phyloP scores from a whole-genome alignment of 306 rosid species.

The Ormosia semicastrata region DNA sequence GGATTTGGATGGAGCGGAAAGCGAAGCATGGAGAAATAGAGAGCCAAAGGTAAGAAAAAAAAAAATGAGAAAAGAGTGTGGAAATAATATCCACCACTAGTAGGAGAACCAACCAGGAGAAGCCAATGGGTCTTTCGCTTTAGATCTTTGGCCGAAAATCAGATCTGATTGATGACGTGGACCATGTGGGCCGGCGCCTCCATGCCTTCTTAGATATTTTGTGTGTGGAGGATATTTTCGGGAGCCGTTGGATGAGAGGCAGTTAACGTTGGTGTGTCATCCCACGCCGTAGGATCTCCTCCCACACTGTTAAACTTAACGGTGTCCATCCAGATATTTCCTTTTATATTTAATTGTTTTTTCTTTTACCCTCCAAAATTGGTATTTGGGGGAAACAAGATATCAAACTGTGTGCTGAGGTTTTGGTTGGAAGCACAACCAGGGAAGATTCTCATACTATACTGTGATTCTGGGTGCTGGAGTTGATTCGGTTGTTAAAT shows the following conservation, averaged over 20 bases:
- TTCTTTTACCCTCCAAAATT: not conserved
- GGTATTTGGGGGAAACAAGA: not conserved
- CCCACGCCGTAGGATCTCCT: conserved; percentile 44
- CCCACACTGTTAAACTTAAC: conserved; percentile 8
- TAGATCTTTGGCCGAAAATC: conserved; percentile 36
- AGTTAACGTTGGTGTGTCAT: not conserved
- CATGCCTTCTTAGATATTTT: conserved; percentile 48
- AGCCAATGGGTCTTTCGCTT: conserved; percentile 40
- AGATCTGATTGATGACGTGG: conserved; percentile 62
- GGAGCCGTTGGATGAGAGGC: conserved; percentile 37
- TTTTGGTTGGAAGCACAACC: not conserved
- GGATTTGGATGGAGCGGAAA: not conserved
- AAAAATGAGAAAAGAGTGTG: not conserved
- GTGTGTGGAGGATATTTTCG: conserved; percentile 3
- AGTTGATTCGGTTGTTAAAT: not conserved
- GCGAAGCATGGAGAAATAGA: not conserved
- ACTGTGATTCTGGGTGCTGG: not conserved
- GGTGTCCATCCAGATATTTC: not conserved
- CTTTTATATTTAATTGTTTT: not conserved
- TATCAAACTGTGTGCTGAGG: not conserved
- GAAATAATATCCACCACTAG: conserved; percentile 46
- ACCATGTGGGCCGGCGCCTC: not conserved
- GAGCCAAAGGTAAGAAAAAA: not conserved
- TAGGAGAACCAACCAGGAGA: conserved; percentile 27
- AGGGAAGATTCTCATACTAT: conserved; percentile 13